phyloP scores from a whole-genome alignment of 192 early-diverging fungal species.

The Helicostylum pulchrum region DNA sequence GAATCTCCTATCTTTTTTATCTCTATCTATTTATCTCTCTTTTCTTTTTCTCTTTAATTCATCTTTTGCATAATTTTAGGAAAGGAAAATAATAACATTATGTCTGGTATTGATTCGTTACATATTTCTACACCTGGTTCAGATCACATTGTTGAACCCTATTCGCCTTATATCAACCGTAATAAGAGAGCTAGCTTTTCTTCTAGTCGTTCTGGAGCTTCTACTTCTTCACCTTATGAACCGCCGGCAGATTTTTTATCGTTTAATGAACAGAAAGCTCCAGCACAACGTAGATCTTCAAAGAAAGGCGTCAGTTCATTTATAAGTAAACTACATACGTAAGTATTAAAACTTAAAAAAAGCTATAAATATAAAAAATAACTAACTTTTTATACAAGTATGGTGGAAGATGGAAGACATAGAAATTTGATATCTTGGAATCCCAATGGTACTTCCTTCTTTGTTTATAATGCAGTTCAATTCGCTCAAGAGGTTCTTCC shows the following conservation, averaged over 20 bases:
- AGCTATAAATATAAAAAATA: not conserved
- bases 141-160: not conserved
- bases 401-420: slow-evolving; percentile 83
- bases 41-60: too few species aligned
- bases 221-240: slow-evolving; percentile 7
- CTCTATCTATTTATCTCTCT: too few species aligned
- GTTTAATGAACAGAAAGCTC: not conserved
- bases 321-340: slow-evolving; percentile 21
- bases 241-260: not conserved
- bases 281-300: not conserved
- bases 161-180: not conserved
- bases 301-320: slow-evolving; percentile 25
- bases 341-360: not conserved
- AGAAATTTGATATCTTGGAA: slow-evolving; percentile 89
- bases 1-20: too few species aligned
- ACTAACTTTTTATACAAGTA: slow-evolving; percentile 37
- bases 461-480: slow-evolving; percentile 86
- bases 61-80: too few species aligned
- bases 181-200: not conserved
- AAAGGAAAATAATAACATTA: too few species aligned
- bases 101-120: not conserved
- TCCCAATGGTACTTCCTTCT: slow-evolving; percentile 81
- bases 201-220: not conserved
- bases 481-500: slow-evolving; percentile 85
- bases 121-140: slow-evolving; percentile 5